Percentiles rank a stretch among this genome's conserved stretches.
phyloP scores from a whole-genome alignment of 2,329 filamentous ascomycete species.

The Cadophora luteo-olivacea region DNA sequence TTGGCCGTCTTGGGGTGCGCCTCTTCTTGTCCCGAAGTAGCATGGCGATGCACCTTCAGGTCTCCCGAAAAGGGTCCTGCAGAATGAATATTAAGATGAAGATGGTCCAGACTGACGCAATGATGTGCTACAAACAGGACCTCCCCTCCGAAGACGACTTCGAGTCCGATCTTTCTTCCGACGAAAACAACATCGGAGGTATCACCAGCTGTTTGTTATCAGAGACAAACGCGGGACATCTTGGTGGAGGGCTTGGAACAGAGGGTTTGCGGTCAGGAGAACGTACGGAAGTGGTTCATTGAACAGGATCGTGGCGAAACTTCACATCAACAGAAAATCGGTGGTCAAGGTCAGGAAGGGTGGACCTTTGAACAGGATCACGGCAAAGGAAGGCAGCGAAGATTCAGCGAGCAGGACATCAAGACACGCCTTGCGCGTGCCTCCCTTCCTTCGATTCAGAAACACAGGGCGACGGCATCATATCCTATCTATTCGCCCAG shows the following conservation, averaged over 20 bases:
- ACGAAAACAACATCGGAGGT: constrained; percentile 9
- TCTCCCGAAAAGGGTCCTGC: constrained; percentile 14
- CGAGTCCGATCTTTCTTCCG: background rate
- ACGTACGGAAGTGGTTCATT: background rate
- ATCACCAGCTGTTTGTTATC: background rate
- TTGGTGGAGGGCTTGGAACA: background rate
- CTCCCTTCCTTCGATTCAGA: constrained; percentile 26
- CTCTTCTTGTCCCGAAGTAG: constrained; percentile 3
- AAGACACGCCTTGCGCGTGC: constrained; percentile 34
- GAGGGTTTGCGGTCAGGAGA: background rate
- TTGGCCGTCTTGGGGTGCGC: constrained; percentile 6
- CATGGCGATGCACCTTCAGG: constrained; percentile 14
- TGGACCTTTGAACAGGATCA: background rate
- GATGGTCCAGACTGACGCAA: constrained; percentile 24
- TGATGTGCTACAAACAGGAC: constrained; percentile 22
- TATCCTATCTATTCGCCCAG: constrained; percentile 35
- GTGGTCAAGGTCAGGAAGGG: background rate
- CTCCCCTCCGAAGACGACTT: constrained; percentile 14
- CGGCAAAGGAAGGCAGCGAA: constrained; percentile 14
- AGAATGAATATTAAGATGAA: constrained; percentile 13
- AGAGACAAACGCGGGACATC: background rate
- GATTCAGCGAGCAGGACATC: constrained; percentile 36
- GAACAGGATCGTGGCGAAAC: background rate
- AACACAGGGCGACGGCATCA: constrained; percentile 32
- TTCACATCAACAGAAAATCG: background rate